Evolutionary conservation across 192 early-diverging fungal genomes (phyloP).

Genomic region (Rhizoclosmatium sp.): DNA sequence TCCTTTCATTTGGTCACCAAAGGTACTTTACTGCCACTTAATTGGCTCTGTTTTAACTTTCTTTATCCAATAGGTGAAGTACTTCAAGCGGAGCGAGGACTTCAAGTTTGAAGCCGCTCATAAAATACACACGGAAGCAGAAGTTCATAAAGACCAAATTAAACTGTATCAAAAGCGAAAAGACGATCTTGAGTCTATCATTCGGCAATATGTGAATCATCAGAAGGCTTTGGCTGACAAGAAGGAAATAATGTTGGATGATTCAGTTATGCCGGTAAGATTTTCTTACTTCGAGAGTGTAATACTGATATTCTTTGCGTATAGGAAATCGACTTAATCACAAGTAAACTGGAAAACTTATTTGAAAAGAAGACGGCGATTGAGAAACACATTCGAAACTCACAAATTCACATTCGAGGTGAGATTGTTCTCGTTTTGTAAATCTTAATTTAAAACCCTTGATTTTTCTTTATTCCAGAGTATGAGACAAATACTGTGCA

Average conservation of each 20-base stretch:
- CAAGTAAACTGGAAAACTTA: constrained; percentile 64
- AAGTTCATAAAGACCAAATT: constrained; percentile 61
- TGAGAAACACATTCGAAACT: constrained; percentile 50
- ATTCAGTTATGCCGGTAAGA: constrained; percentile 26
- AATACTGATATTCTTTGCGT: neutral
- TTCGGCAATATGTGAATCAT: constrained; percentile 59
- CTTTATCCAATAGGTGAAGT: constrained; percentile 15
- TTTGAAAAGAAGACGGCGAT: constrained; percentile 69
- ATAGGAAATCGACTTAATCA: constrained; percentile 60
- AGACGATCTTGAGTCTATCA: constrained; percentile 64
- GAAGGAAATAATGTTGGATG: constrained; percentile 51
- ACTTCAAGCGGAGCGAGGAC: constrained; percentile 30
- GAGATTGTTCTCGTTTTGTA: neutral
- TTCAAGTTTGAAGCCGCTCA: constrained; percentile 25
- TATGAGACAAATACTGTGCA: neutral
- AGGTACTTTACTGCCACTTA: constrained; percentile 54
- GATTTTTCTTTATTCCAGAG: neutral
- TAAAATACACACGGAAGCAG: constrained; percentile 25
- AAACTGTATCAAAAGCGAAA: constrained; percentile 59
- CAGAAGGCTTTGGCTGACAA: constrained; percentile 60
- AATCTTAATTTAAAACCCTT: neutral
- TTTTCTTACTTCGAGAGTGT: too few relatives aligned
- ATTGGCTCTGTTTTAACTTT: neutral
- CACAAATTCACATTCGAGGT: constrained; percentile 15
- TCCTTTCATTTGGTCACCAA: constrained; percentile 68